Percentiles rank a stretch among this genome's conserved stretches.
These are phyloP conservation scores for Aspergillus brunneoviolaceus DNA, from an alignment of 2,329 filamentous ascomycete genomes.

Conservation along the genomic window DNA sequence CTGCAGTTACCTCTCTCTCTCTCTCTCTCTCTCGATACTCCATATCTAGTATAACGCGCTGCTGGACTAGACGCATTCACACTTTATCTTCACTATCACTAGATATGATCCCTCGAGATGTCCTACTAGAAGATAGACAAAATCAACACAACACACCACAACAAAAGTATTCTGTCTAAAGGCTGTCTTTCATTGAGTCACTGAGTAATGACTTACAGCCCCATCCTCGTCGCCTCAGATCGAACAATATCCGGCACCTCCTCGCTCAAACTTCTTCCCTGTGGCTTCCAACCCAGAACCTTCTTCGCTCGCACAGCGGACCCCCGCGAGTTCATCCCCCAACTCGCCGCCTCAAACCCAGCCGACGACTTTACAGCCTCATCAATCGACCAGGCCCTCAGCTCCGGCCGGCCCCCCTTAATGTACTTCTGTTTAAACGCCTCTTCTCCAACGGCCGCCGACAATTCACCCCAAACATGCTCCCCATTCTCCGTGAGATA, in stretches of 20 bases:
- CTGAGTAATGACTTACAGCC: too few species aligned
- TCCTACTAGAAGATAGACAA: too few species aligned
- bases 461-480: constrained; percentile 13
- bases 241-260: constrained; percentile 8
- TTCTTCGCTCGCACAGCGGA: constrained; percentile 4
- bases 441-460: background rate
- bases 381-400: background rate
- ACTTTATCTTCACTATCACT: too few species aligned
- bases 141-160: too few species aligned
- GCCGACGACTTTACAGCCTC: constrained; percentile 1
- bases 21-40: too few species aligned
- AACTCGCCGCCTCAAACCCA: constrained; percentile 14
- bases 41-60: too few species aligned
- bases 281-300: constrained; percentile 6
- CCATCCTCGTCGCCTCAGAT: too few species aligned
- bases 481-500: constrained; percentile 9
- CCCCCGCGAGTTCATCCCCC: constrained; percentile 15
- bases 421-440: background rate
- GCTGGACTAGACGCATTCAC: too few species aligned
- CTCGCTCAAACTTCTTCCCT: background rate
- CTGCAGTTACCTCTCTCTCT: too few species aligned
- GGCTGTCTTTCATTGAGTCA: too few species aligned
- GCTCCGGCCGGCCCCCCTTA: background rate
- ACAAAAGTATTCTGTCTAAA: too few species aligned
- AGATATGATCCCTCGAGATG: too few species aligned